These are phyloP conservation scores for Sicyos edulis DNA, from an alignment of 306 rosid species.

Conservation along the genomic window DNA sequence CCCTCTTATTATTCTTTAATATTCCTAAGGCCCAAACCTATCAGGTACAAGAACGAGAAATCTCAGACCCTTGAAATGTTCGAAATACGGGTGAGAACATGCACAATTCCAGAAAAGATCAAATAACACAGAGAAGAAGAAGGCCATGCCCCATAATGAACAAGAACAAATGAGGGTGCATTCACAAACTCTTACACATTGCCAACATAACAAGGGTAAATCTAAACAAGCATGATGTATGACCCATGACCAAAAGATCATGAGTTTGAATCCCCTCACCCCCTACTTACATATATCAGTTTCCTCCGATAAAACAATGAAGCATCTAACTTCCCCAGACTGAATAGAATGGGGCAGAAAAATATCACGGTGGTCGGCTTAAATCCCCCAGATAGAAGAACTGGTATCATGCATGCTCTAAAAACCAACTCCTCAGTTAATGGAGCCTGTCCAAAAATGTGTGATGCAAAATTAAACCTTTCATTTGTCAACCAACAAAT, in stretches of 20 bases:
- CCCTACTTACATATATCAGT: not conserved
- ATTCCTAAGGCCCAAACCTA: too few species aligned
- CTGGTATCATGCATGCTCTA: conserved; percentile 90
- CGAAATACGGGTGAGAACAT: not conserved
- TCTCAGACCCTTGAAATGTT: not conserved
- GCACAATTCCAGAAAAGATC: not conserved
- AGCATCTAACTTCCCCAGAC: conserved; percentile 56
- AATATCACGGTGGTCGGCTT: conserved; percentile 41
- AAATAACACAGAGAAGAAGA: not conserved
- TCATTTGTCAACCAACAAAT: conserved; percentile 11
- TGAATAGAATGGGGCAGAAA: conserved; percentile 84
- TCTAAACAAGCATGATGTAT: too few species aligned
- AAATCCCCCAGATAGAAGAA: conserved; percentile 90
- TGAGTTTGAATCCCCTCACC: too few species aligned
- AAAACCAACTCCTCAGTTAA: conserved; percentile 89
- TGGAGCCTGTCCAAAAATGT: conserved; percentile 66
- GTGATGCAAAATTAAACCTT: not conserved
- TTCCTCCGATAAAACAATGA: conserved; percentile 18
- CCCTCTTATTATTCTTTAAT: too few species aligned
- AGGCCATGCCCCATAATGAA: conserved; percentile 6
- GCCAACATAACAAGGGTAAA: too few species aligned
- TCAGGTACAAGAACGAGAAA: not conserved
- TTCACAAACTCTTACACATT: not conserved
- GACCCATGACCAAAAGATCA: too few species aligned
- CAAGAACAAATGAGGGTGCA: conserved; percentile 5